A percentile compares a stretch with the other conserved stretches of the same genome.
Evolutionary conservation across 148 eudicot genomes (phyloP).

Genomic region (Arctostaphylos glauca): DNA sequence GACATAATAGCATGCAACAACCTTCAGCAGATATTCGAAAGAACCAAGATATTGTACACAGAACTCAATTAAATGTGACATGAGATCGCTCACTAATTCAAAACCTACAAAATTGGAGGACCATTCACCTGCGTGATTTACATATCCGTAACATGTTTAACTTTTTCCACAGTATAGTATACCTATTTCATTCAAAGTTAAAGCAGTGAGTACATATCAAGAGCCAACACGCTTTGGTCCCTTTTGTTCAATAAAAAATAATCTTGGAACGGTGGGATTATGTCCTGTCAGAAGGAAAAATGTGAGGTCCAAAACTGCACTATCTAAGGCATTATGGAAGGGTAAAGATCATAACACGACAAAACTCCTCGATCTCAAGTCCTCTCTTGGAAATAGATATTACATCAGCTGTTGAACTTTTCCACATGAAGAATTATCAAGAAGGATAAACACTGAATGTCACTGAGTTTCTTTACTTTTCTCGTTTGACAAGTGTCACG

Average conservation of each 20-base stretch:
- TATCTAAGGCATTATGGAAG: too few relatives aligned
- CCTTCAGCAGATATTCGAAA: neutral
- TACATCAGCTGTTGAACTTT: neutral
- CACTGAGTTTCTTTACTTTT: neutral
- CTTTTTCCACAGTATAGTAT: neutral
- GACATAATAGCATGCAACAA: constrained; percentile 15
- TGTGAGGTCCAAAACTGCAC: too few relatives aligned
- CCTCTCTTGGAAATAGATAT: neutral
- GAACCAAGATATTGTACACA: neutral
- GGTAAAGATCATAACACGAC: too few relatives aligned
- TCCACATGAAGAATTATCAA: neutral
- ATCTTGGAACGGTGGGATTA: too few relatives aligned
- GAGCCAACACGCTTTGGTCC: too few relatives aligned
- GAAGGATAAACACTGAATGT: neutral
- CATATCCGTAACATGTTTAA: neutral
- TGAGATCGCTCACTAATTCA: neutral
- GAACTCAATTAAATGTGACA: neutral
- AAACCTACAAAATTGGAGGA: neutral
- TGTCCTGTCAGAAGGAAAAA: too few relatives aligned
- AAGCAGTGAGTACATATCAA: too few relatives aligned
- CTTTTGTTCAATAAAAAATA: too few relatives aligned
- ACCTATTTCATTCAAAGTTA: too few relatives aligned
- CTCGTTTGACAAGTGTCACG: neutral
- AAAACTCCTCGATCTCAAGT: neutral
- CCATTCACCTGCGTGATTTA: neutral